Conservation (phyloP, 257 asterid species). For the Petrea volubilis region DNA sequence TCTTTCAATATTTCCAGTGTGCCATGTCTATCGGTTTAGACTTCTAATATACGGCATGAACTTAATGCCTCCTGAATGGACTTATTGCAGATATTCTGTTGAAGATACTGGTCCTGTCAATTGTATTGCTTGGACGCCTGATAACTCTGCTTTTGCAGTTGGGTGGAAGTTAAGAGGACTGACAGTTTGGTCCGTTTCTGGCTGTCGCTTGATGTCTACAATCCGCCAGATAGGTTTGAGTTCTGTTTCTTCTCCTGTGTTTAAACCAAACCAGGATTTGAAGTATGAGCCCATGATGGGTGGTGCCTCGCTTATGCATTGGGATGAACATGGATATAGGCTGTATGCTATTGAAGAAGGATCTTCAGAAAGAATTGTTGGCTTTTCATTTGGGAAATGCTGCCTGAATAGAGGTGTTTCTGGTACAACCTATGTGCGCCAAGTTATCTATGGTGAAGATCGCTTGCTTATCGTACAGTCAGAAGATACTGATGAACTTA, state of each 20-base stretch:
- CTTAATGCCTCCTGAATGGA: constrained; percentile 20
- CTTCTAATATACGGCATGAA: constrained; percentile 5
- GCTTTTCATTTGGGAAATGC: constrained; percentile 96
- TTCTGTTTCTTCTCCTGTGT: constrained; percentile 90
- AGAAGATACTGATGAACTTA: constrained; percentile 96
- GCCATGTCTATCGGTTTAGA: constrained; percentile 6
- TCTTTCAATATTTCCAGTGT: constrained; percentile 1
- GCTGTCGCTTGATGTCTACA: constrained; percentile 98
- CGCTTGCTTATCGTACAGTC: constrained; percentile 96
- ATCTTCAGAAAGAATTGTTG: constrained; percentile 83
- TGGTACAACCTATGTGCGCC: constrained; percentile 89
- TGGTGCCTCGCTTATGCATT: constrained; percentile 85
- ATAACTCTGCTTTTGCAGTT: constrained; percentile 93
- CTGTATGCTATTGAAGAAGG: constrained; percentile 93
- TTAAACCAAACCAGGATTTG: constrained; percentile 75
- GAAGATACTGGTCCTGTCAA: constrained; percentile 98
- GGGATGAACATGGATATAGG: constrained; percentile 98
- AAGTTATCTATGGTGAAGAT: constrained; percentile 97
- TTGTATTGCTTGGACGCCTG: constrained; percentile 98
- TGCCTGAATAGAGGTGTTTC: constrained; percentile 98
- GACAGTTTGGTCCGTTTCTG: constrained; percentile 98
- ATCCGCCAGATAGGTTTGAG: constrained; percentile 90
- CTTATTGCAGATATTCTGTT: constrained; percentile 68
- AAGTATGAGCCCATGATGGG: constrained; percentile 97
- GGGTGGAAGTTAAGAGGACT: constrained; percentile 99